These are phyloP conservation scores for Millerago galiae DNA, from an alignment of 805 yeast genomes.

Conservation along the genomic window DNA sequence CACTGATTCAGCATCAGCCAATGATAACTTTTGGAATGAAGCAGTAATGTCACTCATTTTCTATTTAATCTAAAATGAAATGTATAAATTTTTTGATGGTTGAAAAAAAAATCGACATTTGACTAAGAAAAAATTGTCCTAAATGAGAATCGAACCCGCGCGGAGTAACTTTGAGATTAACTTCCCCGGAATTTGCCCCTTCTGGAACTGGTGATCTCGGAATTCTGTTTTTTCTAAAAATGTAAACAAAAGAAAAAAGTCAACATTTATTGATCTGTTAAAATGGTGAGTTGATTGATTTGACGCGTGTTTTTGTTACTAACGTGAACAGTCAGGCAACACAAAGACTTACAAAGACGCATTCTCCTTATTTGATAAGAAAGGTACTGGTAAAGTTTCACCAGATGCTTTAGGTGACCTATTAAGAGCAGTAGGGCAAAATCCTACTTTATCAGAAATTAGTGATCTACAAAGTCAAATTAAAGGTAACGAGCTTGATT, in stretches of 20 bases:
- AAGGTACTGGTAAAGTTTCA: slow-evolving; percentile 89
- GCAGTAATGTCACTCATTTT: slow-evolving; percentile 27
- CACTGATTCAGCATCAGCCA: slow-evolving; percentile 21
- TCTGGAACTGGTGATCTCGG: background rate
- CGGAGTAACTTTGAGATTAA: too few species aligned
- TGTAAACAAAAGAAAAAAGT: background rate
- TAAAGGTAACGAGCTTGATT: slow-evolving; percentile 44
- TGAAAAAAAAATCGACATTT: background rate
- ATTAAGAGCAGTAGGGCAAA: slow-evolving; percentile 95
- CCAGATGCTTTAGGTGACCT: slow-evolving; percentile 83
- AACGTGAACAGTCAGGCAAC: slow-evolving; percentile 16
- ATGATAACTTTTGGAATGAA: slow-evolving; percentile 25
- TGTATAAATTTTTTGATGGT: background rate
- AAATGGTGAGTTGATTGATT: background rate
- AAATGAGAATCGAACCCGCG: background rate
- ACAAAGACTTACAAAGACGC: slow-evolving; percentile 72
- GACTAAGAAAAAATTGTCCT: background rate
- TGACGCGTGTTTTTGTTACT: too few species aligned
- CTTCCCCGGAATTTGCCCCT: background rate
- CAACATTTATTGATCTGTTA: background rate
- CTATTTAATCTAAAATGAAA: background rate
- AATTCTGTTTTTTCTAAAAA: background rate
- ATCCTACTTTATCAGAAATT: slow-evolving; percentile 91
- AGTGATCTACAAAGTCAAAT: slow-evolving; percentile 43
- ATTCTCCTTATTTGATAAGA: slow-evolving; percentile 92